Evolutionary conservation across 345 rosid genomes (phyloP), one percentile per base, ranked within the genome.

Genomic region (Mallotus nudiflorus): DNA sequence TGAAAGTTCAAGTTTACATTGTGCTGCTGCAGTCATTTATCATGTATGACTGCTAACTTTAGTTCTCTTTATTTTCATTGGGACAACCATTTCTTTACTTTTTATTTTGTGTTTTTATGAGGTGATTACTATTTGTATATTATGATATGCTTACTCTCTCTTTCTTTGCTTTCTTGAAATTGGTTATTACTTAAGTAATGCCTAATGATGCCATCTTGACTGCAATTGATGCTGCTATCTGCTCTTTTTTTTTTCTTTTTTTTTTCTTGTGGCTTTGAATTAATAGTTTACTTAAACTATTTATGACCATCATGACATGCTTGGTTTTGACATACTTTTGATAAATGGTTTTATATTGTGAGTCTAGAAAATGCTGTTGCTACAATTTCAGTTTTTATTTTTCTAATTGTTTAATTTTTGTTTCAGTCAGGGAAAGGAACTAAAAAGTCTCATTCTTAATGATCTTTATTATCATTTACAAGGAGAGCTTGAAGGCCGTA

Each of bases 401-500:
- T 67, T n/a, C 31, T 71, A 24, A 69, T 68, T 28, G 10, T 54
- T 14, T 67, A 61, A 45, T 55, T 80, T 82, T 83, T 40, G 68
- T 78, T 76, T 75, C 87, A 90, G 97, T 77, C 86, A 86, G 73
- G 92, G 89, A 49, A 86, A 82, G 76, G 92, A 90, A 81, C 63
- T 86, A 75, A 84, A 80, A 76, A 77, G 67, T 74, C 74, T 92
- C 66, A 80, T 95, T 73, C 83, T 92, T 74, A 86, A 66, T 25
- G 97, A 89, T 71, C 86, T 95, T 51, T 92, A 80, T 70, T 90
- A 88, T 82, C 97, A 90, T 74, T 80, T 95, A 19, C 89, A 83
- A 78, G 99, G 99, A 73, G 92, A 90, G 78, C 85, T 90, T 81
- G 91, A 86, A 81, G 97, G 96, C 72, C 96, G 93, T 79, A 78